Evolutionary conservation across 352 stramenopile genomes (phyloP), one percentile per base, ranked within the genome.

Genomic region (Phytopythium boreale): DNA sequence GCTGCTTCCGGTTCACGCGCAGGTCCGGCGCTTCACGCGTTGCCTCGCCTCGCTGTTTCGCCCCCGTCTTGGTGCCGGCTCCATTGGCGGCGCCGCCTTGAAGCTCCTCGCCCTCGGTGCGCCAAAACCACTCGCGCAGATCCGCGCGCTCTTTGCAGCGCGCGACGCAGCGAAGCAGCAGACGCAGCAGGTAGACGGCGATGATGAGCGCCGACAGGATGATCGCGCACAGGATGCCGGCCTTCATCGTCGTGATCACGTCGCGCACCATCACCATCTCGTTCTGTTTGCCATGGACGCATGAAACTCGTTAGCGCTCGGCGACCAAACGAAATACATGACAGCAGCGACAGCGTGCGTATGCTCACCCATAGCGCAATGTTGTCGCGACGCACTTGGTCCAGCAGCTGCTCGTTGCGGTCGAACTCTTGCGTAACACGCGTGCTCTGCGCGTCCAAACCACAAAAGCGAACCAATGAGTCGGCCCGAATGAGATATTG

Each of bases 161-260:
- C 43, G 74, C 77, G 0, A 94, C 69, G 58, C 85, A 94, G 24
- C 85, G 82, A 31, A 90, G 78, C 20, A 94, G 64, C 12, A 90
- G 67, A 1, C 85, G 79, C 49, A 90, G 66, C 31, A 94, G 44
- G 56, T 89, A 94, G 59, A 94, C 84, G 8, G 78, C 47, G 53
- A 94, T 92, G 62, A 91, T 88, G 59, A 83, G 74, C 4, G 72
- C 76, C 15, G 85, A 94, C 8, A 94, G 59, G 15, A 88, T 59
- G 39, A 94, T 77, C 29, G 85, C 83, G 41, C 79, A 89, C 9
- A 94, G 63, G 53, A 94, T 94, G 19, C 78, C 83, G 24, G 82
- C 85, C 62, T 94, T 94, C 85, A 94, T 94, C 9, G 85, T 92
- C n/a, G 77, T 90, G 63, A 94, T 94, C 57, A 94, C 82, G 59